Evolutionary conservation across 2,329 filamentous ascomycete species (phyloP).

Genomic region (Fusarium avenaceum): DNA sequence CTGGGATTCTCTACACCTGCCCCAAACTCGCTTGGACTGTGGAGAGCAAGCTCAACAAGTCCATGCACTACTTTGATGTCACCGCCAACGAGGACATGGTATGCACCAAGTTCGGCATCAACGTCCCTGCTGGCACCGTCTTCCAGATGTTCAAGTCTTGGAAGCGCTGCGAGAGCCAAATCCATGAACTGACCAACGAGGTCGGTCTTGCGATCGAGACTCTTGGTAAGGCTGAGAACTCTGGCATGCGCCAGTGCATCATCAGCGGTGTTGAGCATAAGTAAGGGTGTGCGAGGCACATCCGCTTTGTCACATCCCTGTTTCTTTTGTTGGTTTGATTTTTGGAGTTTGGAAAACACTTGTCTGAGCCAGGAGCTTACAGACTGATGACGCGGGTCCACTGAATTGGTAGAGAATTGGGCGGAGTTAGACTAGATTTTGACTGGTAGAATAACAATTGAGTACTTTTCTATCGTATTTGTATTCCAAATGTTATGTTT

Average conservation of each 20-base stretch:
- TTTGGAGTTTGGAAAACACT: conserved; percentile 2
- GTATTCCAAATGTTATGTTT: no score
- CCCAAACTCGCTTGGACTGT: conserved; percentile 21
- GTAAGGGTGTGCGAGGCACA: not conserved
- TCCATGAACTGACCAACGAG: conserved; percentile 24
- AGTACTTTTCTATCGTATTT: not conserved
- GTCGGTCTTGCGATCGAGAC: conserved; percentile 35
- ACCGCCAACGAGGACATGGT: conserved; percentile 25
- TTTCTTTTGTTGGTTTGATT: not conserved
- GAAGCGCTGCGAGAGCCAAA: conserved; percentile 40
- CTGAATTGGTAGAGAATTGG: not conserved
- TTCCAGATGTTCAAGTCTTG: conserved; percentile 47
- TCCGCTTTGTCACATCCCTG: accelerated
- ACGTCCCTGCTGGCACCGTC: conserved; percentile 1
- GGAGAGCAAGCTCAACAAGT: conserved; percentile 23
- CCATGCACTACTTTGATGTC: conserved; percentile 44
- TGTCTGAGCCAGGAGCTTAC: conserved; percentile 6
- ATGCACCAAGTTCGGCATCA: conserved; percentile 18
- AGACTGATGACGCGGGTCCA: not conserved
- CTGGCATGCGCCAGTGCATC: conserved; percentile 45
- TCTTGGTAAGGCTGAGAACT: conserved; percentile 39
- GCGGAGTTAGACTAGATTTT: not conserved
- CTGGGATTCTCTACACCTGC: conserved; percentile 19
- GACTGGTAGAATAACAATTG: not conserved
- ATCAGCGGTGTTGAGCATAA: not conserved